Percentiles rank a stretch among this genome's conserved stretches.
These are phyloP conservation scores for Cenchrus fungigraminus DNA, from an alignment of 176 grass and related monocot species.

Conservation along the genomic window DNA sequence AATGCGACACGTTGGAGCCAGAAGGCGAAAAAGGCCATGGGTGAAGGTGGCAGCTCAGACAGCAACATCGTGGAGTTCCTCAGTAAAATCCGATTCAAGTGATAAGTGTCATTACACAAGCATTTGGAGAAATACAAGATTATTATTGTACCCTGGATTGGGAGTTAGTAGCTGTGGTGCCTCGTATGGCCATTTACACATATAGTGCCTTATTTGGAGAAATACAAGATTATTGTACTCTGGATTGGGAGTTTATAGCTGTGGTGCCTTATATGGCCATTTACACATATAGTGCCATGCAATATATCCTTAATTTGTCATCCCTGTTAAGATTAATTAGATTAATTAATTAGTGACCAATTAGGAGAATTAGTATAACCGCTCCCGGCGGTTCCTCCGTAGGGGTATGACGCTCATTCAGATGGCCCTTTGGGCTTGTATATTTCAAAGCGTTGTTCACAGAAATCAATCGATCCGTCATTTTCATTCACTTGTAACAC, in stretches of 20 bases:
- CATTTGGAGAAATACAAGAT: not conserved
- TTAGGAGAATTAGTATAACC: no score
- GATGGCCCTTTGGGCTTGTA: no score
- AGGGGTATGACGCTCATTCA: no score
- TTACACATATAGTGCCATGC: not conserved
- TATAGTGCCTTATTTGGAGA: not conserved
- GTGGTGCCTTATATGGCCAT: not conserved
- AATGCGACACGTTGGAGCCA: conserved; percentile 43
- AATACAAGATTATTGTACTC: not conserved
- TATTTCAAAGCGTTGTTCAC: no score
- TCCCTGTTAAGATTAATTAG: no score
- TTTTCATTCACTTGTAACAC: no score
- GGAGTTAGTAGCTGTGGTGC: no score
- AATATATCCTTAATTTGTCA: not conserved
- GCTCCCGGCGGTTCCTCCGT: no score
- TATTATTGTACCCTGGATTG: no score
- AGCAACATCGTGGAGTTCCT: conserved; percentile 50
- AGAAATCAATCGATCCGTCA: no score
- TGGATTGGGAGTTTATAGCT: no score
- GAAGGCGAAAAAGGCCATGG: conserved; percentile 43
- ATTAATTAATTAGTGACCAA: no score
- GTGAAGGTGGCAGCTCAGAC: conserved; percentile 56
- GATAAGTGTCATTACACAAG: not conserved
- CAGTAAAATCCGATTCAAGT: not conserved
- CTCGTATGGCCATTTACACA: not conserved